Evolutionary conservation across 2,329 filamentous ascomycete species (phyloP), one percentile per base, ranked within the genome.

Genomic region (Aspergillus carbonarius): DNA sequence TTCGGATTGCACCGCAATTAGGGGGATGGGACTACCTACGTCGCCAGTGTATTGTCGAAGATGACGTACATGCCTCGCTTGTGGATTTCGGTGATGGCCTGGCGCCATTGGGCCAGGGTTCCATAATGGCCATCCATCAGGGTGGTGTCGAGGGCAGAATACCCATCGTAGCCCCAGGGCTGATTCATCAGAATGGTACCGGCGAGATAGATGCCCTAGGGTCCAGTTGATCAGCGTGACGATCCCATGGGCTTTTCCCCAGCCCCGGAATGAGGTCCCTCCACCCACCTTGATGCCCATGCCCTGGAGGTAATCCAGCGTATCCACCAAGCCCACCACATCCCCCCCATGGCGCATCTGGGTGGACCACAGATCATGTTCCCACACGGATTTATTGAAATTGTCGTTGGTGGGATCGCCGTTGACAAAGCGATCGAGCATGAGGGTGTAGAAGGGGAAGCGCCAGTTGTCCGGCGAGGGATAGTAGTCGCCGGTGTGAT

Each of bases 301-400:
- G 58, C 84, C 86, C 60, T 84, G 81, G 32, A 88, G 74, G 69
- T 88, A 88, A 68, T 88, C 85, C 60, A 87, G 73, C 17, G 82
- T 83, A 64, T 86, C 82, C 57, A 82, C 66, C 39, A 87, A 64
- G 13, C 85, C 85, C 52, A 75, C 72, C 12, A 85, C 72, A 68
- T 87, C 85, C 54, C 85, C 85, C 30, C 85, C 85, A 74, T 85
- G 82, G 30, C 85, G 82, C 71, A 87, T 81, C 68, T 87, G 84
- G 54, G 82, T 87, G 60, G 80, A 83, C 63, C 77, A 79, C 56
- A 80, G 70, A 67, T 88, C 85, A 66, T 85, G 82, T 65, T 88
- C 85, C 70, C 81, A 88, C 3, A 77, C 61, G 0, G 85, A 87
- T 9, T 78, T 81, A 67, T 88, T 87, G 51, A 79, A 79, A 64